Base-by-base conservation (phyloP, 2,329 filamentous ascomycete genomes). In the Blumeria graminis region DNA sequence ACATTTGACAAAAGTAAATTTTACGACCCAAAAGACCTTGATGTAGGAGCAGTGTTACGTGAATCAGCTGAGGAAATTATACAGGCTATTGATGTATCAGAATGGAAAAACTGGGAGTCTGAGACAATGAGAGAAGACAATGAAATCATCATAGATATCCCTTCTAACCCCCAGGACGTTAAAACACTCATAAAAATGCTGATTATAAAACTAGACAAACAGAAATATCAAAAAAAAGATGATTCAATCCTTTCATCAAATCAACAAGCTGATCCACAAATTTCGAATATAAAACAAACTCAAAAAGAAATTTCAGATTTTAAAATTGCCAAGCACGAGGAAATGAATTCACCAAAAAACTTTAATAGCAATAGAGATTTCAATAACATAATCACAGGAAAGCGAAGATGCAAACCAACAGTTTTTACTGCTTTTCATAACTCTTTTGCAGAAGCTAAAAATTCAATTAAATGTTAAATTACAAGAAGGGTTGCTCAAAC, bases 21-120 rank as follows among this genome's bases (percentile, higher is more conserved):
- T 22, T 53, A 53, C 10, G 50, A 53, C 34, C 50, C 33, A 1
- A 8, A 7, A 8, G 50, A 53, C 6, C 34, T 35, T 18, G 50
- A 53, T 53, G 4, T 53, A 38, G 50, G 50, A 35, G 33, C 18
- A 14, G 33, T 53, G 32, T 38, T 53, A 10, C 32, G 6, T 35
- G 50, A 53, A 38, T 53, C 50, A 53, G 50, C 32, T 7, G 50
- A 53, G 36, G 36, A 53, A 1, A 53, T 53, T 35, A 53, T 53
- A 14, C 7, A 38, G 36, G 8, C 36, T 16, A 35, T 53, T 6
- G 18, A 53, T 35, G 8, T 35, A n/a, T 16, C 32, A 35, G 50
- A 53, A 35, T 53, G 50, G 50, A 22, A 53, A 16, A 16, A 53
- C 13, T 28, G 8, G 33, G 11, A 11, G 35, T 11, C 36, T 35